Conservation (phyloP, 2,329 filamentous ascomycete genomes). For the Botrytis squamosa region DNA sequence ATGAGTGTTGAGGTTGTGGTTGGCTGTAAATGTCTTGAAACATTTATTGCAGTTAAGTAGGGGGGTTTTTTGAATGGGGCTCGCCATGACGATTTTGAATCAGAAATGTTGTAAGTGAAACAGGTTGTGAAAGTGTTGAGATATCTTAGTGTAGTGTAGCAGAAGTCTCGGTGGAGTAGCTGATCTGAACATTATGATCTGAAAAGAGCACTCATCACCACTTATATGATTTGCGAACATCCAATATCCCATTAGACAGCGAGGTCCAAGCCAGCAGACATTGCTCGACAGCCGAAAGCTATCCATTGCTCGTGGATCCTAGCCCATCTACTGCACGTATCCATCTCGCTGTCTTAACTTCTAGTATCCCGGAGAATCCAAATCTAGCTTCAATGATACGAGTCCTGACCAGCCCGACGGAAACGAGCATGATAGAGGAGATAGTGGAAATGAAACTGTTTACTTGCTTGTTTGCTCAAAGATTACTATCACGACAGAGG, state of each 20-base stretch:
- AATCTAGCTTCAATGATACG: background rate
- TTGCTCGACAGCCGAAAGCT: background rate
- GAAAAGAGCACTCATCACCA: background rate
- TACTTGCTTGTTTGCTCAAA: background rate
- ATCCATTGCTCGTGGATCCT: background rate
- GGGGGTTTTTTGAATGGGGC: background rate
- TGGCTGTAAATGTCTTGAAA: background rate
- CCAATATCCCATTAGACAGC: background rate
- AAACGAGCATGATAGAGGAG: background rate
- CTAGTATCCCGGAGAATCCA: background rate
- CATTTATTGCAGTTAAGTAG: background rate
- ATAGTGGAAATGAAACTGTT: background rate
- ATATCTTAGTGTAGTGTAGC: background rate
- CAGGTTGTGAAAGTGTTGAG: no score
- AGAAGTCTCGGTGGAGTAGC: background rate
- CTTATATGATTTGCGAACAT: background rate
- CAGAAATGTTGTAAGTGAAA: no score
- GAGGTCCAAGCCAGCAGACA: background rate
- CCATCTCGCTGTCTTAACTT: background rate
- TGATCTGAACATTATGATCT: background rate
- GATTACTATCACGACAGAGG: background rate
- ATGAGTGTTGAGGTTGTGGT: no score
- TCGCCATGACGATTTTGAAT: background rate
- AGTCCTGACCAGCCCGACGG: background rate
- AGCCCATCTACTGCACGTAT: background rate